Percentiles rank a stretch among this genome's conserved stretches.
Evolutionary conservation across 768 basidiomycete genomes (phyloP).

Genomic region (Xerocomus spinulosus): DNA sequence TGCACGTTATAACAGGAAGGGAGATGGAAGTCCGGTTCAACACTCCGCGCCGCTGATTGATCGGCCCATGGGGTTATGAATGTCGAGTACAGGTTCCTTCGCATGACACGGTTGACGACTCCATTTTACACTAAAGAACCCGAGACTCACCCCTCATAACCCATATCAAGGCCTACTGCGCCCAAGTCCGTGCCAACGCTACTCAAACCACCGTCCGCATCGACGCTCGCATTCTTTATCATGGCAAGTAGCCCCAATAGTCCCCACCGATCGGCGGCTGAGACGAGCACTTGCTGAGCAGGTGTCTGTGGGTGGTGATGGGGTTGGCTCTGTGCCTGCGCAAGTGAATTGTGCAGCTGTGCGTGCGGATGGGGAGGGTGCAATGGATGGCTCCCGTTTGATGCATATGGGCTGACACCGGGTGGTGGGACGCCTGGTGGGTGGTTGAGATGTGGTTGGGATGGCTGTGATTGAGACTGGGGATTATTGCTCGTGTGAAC

Average conservation of each 20-base stretch:
- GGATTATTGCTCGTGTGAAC: slow-evolving; percentile 32
- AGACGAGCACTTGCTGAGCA: slow-evolving; percentile 87
- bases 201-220: slow-evolving; percentile 76
- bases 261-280: slow-evolving; percentile 94
- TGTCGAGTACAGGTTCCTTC: slow-evolving; percentile 76
- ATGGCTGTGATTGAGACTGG: slow-evolving; percentile 29
- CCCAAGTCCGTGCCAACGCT: slow-evolving; percentile 89
- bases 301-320: slow-evolving; percentile 76
- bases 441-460: slow-evolving; percentile 46
- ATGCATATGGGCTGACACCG: slow-evolving; percentile 31
- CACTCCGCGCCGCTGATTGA: slow-evolving; percentile 74
- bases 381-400: slow-evolving; percentile 35
- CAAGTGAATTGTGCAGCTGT: slow-evolving; percentile 30
- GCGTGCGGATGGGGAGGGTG: slow-evolving; percentile 32
- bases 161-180: slow-evolving; percentile 89
- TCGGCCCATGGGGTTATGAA: slow-evolving; percentile 98
- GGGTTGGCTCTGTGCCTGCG: slow-evolving; percentile 29
- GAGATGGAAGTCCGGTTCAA: slow-evolving; percentile 90
- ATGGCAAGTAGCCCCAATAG: slow-evolving; percentile 78
- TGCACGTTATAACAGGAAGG: slow-evolving; percentile 92
- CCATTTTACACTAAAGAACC: slow-evolving; percentile 17
- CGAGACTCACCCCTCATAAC: slow-evolving; percentile 66
- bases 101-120: slow-evolving; percentile 20
- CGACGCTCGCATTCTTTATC: slow-evolving; percentile 74
- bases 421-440: slow-evolving; percentile 48